Base-by-base conservation (phyloP, 2,329 filamentous ascomycete species). In the Fusarium euwallaceae region DNA sequence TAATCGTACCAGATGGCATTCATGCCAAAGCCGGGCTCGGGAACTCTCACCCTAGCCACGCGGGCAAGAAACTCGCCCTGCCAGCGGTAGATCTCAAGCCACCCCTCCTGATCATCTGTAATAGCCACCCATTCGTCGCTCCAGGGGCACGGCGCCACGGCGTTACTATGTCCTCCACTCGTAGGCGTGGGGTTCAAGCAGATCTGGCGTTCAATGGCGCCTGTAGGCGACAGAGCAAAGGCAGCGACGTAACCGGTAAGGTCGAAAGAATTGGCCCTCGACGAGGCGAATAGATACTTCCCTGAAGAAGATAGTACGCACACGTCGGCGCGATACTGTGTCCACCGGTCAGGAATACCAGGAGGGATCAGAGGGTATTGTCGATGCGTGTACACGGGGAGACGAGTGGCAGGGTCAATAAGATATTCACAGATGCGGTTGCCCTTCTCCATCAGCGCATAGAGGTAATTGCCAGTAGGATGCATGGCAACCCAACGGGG, bases 1-100 rank as follows among this genome's bases (percentile, higher is more conserved):
- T 59, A 85, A 67, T 97, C 93, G 82, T 97, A 97, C 95, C 95
- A 97, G 73, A 97, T 95, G n/a, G 94, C 94, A 84, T 97, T 97
- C 95, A 97, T 97, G 2, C 94, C 94, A 81, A 97, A 97, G 2
- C 95, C 95, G n/a, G 93, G 94, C 85, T 97, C 95, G 7, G 92
- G 91, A 41, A 97, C 92, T 76, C 94, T 91, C 72, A 94, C 86
- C 72, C 93, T 88, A 17, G 94, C 94, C 9, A 97, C 94, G 4
- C 94, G 87, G 2, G 91, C 92, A 63, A 97, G 84, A 77, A 92
- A 94, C 86, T 97, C 94, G 68, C 95, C 92, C 74, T 92, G 88
- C 93, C 94, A 97, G 64, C 94, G 88, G 82, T 97, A 97, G 66
- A 97, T 94, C 85, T 97, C 95, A 22, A 97, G 84, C 85, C 93